A percentile compares a stretch with the other conserved stretches of the same genome.
These are phyloP conservation scores for Fennellomyces sp. DNA, from an alignment of 371 early-diverging fungal species.

Conservation along the genomic window DNA sequence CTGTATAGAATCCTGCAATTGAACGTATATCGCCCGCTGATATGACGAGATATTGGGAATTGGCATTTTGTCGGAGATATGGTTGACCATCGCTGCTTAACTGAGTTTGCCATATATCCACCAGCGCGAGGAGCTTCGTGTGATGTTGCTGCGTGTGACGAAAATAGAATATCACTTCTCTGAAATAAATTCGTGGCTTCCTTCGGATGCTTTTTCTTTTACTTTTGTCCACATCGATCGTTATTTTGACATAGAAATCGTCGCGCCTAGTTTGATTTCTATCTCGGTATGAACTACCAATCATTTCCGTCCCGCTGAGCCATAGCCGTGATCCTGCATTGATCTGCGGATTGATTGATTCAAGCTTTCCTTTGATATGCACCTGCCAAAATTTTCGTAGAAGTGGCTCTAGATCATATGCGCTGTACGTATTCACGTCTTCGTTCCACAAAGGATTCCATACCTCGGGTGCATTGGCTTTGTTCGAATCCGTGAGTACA, in stretches of 20 bases:
- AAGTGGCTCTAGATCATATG: background rate
- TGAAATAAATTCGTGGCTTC: background rate
- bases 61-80: background rate
- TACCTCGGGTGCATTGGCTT: background rate
- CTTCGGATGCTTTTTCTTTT: background rate
- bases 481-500: background rate
- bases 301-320: background rate
- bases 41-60: background rate
- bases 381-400: background rate
- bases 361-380: background rate
- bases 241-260: background rate
- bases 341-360: background rate
- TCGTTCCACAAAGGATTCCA: background rate
- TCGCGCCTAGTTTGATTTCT: background rate
- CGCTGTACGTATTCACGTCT: background rate
- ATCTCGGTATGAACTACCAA: background rate
- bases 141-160: background rate
- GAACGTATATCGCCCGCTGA: background rate
- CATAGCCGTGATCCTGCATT: background rate
- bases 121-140: background rate
- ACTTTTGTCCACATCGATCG: background rate
- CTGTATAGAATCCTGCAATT: background rate
- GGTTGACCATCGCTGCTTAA: background rate
- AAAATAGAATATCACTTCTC: constrained; percentile 2
- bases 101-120: background rate